phyloP scores from a whole-genome alignment of 257 asterid genomes.

The Avicennia marina region DNA sequence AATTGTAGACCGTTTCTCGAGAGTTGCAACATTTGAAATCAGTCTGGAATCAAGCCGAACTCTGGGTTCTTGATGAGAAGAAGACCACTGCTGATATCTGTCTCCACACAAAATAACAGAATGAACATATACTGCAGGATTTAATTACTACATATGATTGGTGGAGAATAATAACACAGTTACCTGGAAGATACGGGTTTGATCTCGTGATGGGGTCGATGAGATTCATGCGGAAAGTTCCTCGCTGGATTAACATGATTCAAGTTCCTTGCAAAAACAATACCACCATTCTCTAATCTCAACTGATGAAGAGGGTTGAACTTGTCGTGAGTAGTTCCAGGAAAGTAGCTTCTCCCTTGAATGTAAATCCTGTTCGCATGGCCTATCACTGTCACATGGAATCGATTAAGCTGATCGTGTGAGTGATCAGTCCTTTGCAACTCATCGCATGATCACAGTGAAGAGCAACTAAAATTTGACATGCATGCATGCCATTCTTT shows the following conservation, averaged over 20 bases:
- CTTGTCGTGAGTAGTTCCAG: conserved; percentile 29
- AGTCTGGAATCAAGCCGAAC: background rate
- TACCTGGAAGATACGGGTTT: conserved; percentile 1
- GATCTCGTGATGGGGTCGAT: background rate
- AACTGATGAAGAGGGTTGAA: conserved; percentile 39
- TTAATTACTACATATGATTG: too few species aligned
- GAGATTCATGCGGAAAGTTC: background rate
- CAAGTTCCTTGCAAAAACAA: background rate
- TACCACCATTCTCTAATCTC: conserved; percentile 19
- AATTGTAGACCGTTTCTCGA: conserved; percentile 18
- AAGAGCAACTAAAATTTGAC: too few species aligned
- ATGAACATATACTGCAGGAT: background rate
- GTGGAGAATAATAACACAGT: too few species aligned
- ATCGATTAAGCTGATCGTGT: background rate
- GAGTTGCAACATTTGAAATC: conserved; percentile 16
- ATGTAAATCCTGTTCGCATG: conserved; percentile 37
- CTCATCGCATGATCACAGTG: too few species aligned
- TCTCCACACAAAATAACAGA: too few species aligned
- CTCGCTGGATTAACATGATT: too few species aligned
- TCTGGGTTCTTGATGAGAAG: background rate
- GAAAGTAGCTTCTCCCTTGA: conserved; percentile 39
- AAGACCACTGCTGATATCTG: background rate
- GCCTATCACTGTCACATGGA: conserved; percentile 54
- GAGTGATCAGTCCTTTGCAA: too few species aligned
- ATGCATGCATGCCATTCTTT: too few species aligned